Conservation (phyloP, 1,139 yeast genomes). For the Geotrichum cucujoidarum region DNA sequence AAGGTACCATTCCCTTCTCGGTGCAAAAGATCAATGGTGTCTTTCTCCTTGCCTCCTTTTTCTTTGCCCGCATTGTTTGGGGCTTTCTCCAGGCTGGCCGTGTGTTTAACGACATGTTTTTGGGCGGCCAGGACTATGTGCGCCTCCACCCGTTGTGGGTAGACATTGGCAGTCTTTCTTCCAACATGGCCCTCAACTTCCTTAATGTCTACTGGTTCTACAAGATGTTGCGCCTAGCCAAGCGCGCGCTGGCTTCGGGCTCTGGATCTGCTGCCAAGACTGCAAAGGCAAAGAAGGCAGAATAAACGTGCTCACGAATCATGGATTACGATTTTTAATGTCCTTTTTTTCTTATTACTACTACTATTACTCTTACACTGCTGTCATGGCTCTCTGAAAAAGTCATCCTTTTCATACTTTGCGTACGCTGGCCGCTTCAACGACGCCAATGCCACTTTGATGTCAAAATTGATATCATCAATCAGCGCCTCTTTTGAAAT, state of each 20-base stretch:
- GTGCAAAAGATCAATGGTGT: slow-evolving; percentile 65
- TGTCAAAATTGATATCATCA: slow-evolving; percentile 77
- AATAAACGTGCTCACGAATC: not conserved
- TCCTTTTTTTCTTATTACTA: not conserved
- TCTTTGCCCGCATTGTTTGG: slow-evolving; percentile 74
- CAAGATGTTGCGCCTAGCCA: slow-evolving; percentile 55
- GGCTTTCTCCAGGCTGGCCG: slow-evolving; percentile 76
- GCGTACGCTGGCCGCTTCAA: slow-evolving; percentile 40
- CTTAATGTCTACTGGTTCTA: slow-evolving; percentile 63
- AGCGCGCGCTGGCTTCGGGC: slow-evolving; percentile 16
- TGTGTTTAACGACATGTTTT: slow-evolving; percentile 30
- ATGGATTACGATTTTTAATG: not conserved
- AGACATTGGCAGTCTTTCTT: slow-evolving; percentile 48
- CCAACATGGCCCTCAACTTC: slow-evolving; percentile 61
- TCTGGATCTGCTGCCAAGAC: slow-evolving; percentile 17
- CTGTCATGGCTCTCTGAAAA: slow-evolving; percentile 13
- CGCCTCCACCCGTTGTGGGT: slow-evolving; percentile 42
- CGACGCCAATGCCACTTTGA: slow-evolving; percentile 55
- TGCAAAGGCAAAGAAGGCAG: slow-evolving; percentile 1
- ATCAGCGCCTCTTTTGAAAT: slow-evolving; percentile 78
- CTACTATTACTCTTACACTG: too few relatives aligned
- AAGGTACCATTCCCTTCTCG: slow-evolving; percentile 46
- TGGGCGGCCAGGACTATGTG: slow-evolving; percentile 15
- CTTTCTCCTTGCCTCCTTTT: slow-evolving; percentile 62
- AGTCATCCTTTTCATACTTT: slow-evolving; percentile 25